Base-by-base conservation (phyloP, 176 grass and related monocot genomes). In the Oryza meridionalis region DNA sequence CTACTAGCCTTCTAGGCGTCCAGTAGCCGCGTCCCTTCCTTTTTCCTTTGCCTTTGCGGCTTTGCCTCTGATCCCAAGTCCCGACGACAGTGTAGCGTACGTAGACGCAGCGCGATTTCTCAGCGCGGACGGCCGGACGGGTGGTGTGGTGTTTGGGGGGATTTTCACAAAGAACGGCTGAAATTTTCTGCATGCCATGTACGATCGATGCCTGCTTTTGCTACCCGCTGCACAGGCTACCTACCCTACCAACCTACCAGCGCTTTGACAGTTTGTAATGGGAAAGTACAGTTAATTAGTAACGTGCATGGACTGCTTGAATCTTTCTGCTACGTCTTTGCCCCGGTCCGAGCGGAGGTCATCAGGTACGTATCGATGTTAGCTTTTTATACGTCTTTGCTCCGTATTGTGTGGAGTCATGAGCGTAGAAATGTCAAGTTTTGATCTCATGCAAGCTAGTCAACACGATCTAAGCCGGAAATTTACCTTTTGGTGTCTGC, bases 11-110 rank as follows among this genome's bases (percentile, higher is more conserved):
- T 46, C 58, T 26, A 13, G 4, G 1, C 10, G 53, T 19, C 79
- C 24, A 22, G 80, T 66, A 72, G 80, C 86, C 75, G 81, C 81
- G 81, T 84, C 86, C 67, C 17, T 9, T 14, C 14, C 11, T 19
- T 42, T 53, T 53, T 51, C 3, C 16, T 7, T 55, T 4, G 27
- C 24, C 68, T 17, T 49, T 14, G 45, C 21, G 17, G 1, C 53
- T 37, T 37, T 58, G 53, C 38, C 17, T 21, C 11, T 14, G 73
- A 83, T 37, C 5, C 80, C n/a, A 42, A 3, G 74, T 37, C 35
- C 35, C 35, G 35, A 37, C 46, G 31, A 42, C 47, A 27, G 55
- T 40, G 67, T 40, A 19, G 50, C 50, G 8, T 77, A 49, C 50
- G 8, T 77, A 49, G 38, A 29, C 5, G 37, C 9, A 4, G 27